Percentiles rank a stretch among this genome's conserved stretches.
These are phyloP conservation scores for Bonia amplexicaulis DNA, from an alignment of 176 grass and related monocot genomes.

Conservation along the genomic window DNA sequence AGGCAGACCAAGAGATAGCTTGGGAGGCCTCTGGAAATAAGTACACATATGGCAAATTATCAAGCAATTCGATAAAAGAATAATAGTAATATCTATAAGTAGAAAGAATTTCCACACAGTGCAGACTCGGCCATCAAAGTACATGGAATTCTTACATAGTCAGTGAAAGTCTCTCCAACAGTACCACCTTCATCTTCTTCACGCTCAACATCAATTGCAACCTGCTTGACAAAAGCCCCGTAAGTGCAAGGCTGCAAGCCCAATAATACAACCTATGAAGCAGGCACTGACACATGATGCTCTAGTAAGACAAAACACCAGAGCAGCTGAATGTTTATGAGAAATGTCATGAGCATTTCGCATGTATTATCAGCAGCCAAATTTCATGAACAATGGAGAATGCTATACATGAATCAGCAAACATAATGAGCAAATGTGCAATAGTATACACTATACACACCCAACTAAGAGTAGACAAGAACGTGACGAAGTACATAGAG, in stretches of 20 bases:
- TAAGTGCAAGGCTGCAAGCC: not conserved
- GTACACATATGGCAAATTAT: slow-evolving; percentile 20
- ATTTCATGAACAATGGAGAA: not conserved
- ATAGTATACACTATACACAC: not conserved
- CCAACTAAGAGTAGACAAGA: not conserved
- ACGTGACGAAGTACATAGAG: not conserved
- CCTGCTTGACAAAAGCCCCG: slow-evolving; percentile 42
- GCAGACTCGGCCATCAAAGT: not conserved
- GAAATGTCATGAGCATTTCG: not conserved
- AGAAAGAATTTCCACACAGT: slow-evolving; percentile 1
- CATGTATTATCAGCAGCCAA: not conserved
- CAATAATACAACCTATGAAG: slow-evolving; percentile 1
- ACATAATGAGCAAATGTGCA: not conserved
- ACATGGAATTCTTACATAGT: slow-evolving; percentile 67
- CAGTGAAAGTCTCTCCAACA: slow-evolving; percentile 90
- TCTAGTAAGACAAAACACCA: not conserved
- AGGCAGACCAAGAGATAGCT: slow-evolving; percentile 62
- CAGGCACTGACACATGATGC: not conserved
- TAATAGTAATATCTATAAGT: not conserved
- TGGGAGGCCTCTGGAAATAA: slow-evolving; percentile 74
- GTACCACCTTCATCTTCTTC: slow-evolving; percentile 97
- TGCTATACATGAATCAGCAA: not conserved
- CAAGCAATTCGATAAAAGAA: slow-evolving; percentile 15
- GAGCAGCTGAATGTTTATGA: slow-evolving; percentile 12
- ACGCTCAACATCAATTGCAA: slow-evolving; percentile 90